Base-by-base conservation (phyloP, 2,329 filamentous ascomycete genomes). In the Colletotrichum orbiculare region DNA sequence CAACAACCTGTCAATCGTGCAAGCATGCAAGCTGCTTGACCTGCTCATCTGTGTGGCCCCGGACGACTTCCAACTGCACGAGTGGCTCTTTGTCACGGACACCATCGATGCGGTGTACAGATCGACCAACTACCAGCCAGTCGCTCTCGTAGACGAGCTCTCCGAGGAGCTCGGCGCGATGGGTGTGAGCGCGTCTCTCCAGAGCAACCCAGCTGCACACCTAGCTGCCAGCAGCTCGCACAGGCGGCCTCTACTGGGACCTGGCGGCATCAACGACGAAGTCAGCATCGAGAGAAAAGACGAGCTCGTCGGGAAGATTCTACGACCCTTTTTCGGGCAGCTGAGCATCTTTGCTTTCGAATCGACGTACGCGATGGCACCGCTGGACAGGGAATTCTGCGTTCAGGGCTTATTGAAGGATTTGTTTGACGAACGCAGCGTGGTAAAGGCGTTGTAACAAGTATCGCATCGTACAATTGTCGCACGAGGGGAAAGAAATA, bases 21-120 rank as follows among this genome's bases (percentile, higher is more conserved):
- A 99, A 76, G 94, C 94, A 0, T 97, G 94, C 79, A 99, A 98
- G 75, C 85, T 99, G 3, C 85, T 99, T 4, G 96, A 99, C 73
- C 83, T 94, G 17, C 83, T 99, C n/a, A 86, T 98, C 12, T 90
- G 93, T 47, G 83, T 94, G 8, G 91, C 92, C 5, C 95, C 94
- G 0, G 96, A 99, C 70, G 96, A 99, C 75, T 99, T 98, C 78
- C 96, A 98, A 77, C 86, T 98, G n/a, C 91, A 97, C 72, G 93
- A 97, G 81, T 99, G 96, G 96, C 87, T 98, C 4, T 99, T 97
- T 76, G 90, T 99, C 60, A 97, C 94, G 2, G 96, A 99, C 77
- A 98, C 95, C 12, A 94, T 97, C 69, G 96, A 99, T 72, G 94
- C 96, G 1, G 92, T 99, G 39, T 97, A 99, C 77, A 89, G 92